phyloP scores from a whole-genome alignment of 768 basidiomycete species.

The Rhizopogon vulgaris region DNA sequence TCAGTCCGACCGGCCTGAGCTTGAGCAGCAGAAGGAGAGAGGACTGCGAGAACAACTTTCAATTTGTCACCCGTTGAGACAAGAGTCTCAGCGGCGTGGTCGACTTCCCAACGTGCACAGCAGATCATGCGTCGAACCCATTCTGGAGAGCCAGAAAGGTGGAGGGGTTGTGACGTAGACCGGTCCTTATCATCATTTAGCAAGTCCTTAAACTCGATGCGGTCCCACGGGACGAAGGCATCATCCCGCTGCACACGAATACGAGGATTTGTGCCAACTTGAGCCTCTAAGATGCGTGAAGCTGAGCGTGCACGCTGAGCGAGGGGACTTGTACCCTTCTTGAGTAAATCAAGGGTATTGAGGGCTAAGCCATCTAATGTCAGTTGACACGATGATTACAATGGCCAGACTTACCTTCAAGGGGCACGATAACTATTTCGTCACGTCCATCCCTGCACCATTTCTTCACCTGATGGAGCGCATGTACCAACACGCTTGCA shows the following conservation, averaged over 20 bases:
- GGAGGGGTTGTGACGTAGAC: constrained; percentile 15
- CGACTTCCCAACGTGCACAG: constrained; percentile 71
- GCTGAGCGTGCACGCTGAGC: constrained; percentile 83
- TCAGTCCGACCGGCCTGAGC: constrained; percentile 23
- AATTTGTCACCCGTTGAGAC: constrained; percentile 19
- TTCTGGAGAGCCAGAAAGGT: constrained; percentile 52
- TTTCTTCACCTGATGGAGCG: constrained; percentile 70
- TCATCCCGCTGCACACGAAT: constrained; percentile 79
- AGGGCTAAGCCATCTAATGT: constrained; percentile 46
- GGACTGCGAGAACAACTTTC: constrained; percentile 60
- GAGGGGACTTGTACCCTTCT: constrained; percentile 77
- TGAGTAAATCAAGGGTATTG: constrained; percentile 87
- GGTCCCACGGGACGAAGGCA: constrained; percentile 79
- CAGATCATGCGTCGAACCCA: constrained; percentile 84
- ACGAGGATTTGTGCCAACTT: constrained; percentile 77
- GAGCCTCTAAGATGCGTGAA: constrained; percentile 82
- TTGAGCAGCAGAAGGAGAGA: constrained; percentile 26
- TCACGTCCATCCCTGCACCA: constrained; percentile 75
- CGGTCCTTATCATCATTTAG: constrained; percentile 19
- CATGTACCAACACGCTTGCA: constrained; percentile 77
- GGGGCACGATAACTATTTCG: constrained; percentile 77
- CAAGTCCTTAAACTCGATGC: constrained; percentile 47
- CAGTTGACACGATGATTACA: constrained; percentile 3
- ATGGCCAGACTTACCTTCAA: constrained; percentile 62
- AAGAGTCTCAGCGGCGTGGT: constrained; percentile 38